Evolutionary conservation across 2,329 filamentous ascomycete species (phyloP), one percentile per base, ranked within the genome.

Genomic region (Aspergillus tamarii): DNA sequence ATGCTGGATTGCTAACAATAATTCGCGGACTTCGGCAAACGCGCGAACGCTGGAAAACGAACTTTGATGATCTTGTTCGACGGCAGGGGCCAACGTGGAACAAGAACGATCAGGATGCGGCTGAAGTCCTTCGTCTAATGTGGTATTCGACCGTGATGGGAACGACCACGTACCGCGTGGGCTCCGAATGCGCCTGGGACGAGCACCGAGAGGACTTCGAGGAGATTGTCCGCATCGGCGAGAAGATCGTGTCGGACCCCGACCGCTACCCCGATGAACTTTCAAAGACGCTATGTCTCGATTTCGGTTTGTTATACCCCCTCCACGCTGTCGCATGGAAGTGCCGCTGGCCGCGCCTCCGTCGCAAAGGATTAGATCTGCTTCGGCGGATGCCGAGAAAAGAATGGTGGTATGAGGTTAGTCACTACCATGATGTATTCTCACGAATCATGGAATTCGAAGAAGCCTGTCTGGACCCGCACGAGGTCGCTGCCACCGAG

Each of bases 311-410:
- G 26, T 63, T 70, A 28, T 72, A 66, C 50, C 66, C 66, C 5
- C 57, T 70, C 34, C 69, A 69, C 26, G 61, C 62, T 3, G 63
- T 67, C n/a, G 67, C 67, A 3, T 71, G 69, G 68, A 70, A 66
- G 28, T 70, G 68, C 39, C 69, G 69, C n/a, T 68, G 66, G 62
- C 67, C 68, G 21, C 43, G 59, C 41, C 41, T 70, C 23, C 67
- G 67, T 21, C 68, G 69, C 16, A 61, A 54, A 10, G 66, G 61
- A 5, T 56, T 70, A 10, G 64, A 68, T n/a, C 36, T 71, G n/a
- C 57, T 69, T n/a, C 57, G 12, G 7, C 63, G 62, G 2, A 59
- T 62, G 9, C 62, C 67, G 11, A 63, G 46, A 36, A 67, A 64
- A 36, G 64, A 68, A 32, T 66, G 62, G 60, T 34, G 68, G 12